Percentiles rank a stretch among this genome's conserved stretches.
phyloP scores from a whole-genome alignment of 2,329 filamentous ascomycete species.

The Alternaria arbusti region DNA sequence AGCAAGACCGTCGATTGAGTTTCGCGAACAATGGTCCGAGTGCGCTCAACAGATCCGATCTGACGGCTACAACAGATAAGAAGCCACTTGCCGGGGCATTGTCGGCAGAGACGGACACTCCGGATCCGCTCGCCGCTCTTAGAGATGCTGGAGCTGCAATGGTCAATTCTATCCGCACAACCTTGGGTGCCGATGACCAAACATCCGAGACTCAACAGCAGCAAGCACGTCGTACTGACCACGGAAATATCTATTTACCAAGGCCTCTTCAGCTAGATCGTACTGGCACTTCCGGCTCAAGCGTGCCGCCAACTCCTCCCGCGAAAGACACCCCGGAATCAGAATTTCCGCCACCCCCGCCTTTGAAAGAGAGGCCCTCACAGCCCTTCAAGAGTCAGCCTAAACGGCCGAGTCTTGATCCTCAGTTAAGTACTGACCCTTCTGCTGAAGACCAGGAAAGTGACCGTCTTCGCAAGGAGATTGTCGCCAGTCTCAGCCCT shows the following conservation, averaged over 20 bases:
- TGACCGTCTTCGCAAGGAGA: constrained; percentile 75
- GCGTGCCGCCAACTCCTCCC: constrained; percentile 54
- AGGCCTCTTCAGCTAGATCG: constrained; percentile 50
- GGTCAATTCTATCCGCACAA: constrained; percentile 53
- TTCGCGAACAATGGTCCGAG: constrained; percentile 10
- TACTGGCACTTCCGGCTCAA: constrained; percentile 44
- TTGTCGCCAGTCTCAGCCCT: constrained; percentile 69
- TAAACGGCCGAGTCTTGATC: constrained; percentile 33
- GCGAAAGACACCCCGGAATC: constrained; percentile 51
- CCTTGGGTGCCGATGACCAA: constrained; percentile 39
- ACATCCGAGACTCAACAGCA: constrained; percentile 20
- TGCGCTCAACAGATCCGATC: constrained; percentile 37
- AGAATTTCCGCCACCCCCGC: constrained; percentile 38
- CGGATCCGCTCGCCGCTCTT: constrained; percentile 52
- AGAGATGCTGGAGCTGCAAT: constrained; percentile 57
- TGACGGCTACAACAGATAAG: constrained; percentile 48
- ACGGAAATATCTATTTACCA: constrained; percentile 46
- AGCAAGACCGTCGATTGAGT: constrained; percentile 37
- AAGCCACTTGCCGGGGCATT: constrained; percentile 32
- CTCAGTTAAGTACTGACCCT: constrained; percentile 57
- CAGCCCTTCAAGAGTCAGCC: constrained; percentile 18
- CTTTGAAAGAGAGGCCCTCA: constrained; percentile 48
- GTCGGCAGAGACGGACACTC: constrained; percentile 15
- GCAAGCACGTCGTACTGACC: constrained; percentile 2
- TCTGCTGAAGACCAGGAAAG: constrained; percentile 69